These are phyloP conservation scores for Debaryomyces sp. DNA, from an alignment of 1,139 yeast genomes.

Conservation along the genomic window DNA sequence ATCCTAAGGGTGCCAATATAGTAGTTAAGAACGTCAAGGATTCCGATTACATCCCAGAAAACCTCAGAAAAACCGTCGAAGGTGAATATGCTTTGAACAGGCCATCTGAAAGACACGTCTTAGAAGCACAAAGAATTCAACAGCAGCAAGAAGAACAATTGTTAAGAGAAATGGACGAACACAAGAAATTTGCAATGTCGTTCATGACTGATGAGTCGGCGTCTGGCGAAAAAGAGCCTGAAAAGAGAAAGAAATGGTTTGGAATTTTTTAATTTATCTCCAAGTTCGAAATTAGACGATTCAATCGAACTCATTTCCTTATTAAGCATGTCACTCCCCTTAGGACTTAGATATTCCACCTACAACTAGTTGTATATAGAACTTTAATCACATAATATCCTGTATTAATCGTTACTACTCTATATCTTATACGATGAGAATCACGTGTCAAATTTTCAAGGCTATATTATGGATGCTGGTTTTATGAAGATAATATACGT, in stretches of 20 bases:
- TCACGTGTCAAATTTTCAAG: background rate
- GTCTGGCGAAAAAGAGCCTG: background rate
- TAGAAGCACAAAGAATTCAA: slow-evolving; percentile 72
- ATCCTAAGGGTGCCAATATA: slow-evolving; percentile 39
- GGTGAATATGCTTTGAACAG: slow-evolving; percentile 60
- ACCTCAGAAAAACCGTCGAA: slow-evolving; percentile 43
- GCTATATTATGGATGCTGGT: background rate
- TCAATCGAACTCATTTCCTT: background rate
- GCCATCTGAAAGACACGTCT: slow-evolving; percentile 71
- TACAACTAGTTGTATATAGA: background rate
- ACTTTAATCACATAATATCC: background rate
- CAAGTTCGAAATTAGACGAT: background rate
- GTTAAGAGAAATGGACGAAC: slow-evolving; percentile 56
- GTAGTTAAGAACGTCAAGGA: slow-evolving; percentile 46
- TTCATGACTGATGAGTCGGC: slow-evolving; percentile 35
- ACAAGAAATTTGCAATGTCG: slow-evolving; percentile 30
- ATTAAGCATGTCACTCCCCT: background rate
- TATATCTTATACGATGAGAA: background rate
- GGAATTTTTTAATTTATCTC: slow-evolving; percentile 28
- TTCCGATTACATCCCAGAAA: slow-evolving; percentile 44
- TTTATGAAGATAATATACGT: background rate
- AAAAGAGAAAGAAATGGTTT: slow-evolving; percentile 39
- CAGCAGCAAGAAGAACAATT: slow-evolving; percentile 72
- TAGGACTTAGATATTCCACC: background rate
- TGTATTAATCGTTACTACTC: background rate